phyloP scores from a whole-genome alignment of 2,329 filamentous ascomycete species.

The Blumeria hordei region DNA sequence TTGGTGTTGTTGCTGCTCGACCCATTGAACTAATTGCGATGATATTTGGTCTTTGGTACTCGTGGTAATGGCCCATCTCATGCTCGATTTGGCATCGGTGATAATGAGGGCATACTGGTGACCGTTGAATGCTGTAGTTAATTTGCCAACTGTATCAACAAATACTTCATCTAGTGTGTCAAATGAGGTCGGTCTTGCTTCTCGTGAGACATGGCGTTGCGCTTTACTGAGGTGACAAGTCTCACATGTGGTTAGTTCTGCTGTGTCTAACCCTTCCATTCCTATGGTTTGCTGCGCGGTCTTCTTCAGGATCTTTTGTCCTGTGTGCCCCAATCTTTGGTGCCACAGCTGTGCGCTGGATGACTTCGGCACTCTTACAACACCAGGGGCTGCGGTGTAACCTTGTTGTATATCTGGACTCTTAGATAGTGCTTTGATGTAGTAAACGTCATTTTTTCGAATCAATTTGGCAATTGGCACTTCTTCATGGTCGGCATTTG shows the following conservation, averaged over 20 bases:
- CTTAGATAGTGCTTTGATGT: not conserved
- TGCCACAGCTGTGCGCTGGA: not conserved
- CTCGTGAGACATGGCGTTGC: not conserved
- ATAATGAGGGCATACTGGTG: not conserved
- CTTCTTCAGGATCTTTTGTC: slow-evolving; percentile 1
- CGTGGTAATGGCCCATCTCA: not conserved
- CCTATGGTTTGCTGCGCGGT: not conserved
- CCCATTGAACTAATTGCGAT: not conserved
- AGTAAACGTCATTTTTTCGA: slow-evolving; percentile 1
- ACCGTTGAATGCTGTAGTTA: not conserved
- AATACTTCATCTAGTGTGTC: not conserved
- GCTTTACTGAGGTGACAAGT: not conserved
- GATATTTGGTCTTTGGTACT: not conserved
- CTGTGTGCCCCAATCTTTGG: not conserved
- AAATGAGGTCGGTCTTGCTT: not conserved
- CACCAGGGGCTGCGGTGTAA: not conserved
- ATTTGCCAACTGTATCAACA: not conserved
- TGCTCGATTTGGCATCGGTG: not conserved
- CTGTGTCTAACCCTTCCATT: not conserved
- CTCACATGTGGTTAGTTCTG: not conserved
- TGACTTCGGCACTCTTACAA: not conserved
- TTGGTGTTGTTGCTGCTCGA: not conserved
- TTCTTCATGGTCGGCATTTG: not conserved
- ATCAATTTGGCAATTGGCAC: not conserved
- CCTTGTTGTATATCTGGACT: not conserved